Conservation (phyloP, 441 rosid genomes). For the Corymbia calophylla region DNA sequence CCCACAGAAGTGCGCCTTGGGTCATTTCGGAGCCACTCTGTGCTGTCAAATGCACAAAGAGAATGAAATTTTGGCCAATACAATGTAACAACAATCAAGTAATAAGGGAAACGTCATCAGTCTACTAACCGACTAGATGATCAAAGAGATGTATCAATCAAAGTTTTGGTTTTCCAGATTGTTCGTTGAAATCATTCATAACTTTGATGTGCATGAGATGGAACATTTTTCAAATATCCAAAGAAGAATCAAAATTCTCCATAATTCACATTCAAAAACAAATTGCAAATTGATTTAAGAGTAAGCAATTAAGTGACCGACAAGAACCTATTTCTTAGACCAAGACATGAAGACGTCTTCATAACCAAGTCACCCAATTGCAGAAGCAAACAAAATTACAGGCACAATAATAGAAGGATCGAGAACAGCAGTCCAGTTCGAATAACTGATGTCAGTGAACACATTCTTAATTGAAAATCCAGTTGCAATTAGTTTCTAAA, state of each 20-base stretch:
- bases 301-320: neutral
- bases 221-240: neutral
- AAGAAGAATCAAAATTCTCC: neutral
- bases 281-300: neutral
- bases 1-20: conserved; percentile 80
- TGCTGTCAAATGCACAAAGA: conserved; percentile 31
- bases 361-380: neutral
- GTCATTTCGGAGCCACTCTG: conserved; percentile 77
- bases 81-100: neutral
- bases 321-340: neutral
- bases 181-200: neutral
- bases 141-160: neutral
- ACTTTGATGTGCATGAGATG: neutral
- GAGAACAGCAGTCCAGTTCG: neutral
- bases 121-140: neutral
- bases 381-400: neutral
- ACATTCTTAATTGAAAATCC: neutral
- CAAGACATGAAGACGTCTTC: neutral
- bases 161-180: neutral
- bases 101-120: neutral
- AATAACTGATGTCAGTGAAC: neutral
- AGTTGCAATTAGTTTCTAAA: neutral
- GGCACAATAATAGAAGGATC: neutral
- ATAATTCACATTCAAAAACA: neutral
- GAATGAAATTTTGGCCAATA: neutral